Evolutionary conservation across 331 rosid genomes (phyloP), one percentile per base, ranked within the genome.

Genomic region (Malus hybrid): DNA sequence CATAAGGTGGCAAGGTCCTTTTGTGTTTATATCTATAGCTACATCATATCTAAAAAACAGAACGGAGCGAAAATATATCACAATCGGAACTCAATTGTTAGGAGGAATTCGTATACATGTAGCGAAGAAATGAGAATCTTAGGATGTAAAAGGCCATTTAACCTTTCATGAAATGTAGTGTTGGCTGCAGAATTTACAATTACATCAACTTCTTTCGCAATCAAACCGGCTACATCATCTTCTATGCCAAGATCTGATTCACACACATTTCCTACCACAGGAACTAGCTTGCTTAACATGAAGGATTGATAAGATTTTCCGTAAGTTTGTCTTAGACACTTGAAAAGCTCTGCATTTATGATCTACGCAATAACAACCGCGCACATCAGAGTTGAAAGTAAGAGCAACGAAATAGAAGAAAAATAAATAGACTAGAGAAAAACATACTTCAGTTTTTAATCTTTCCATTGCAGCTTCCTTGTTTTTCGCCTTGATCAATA

Each of bases 111-210:
- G 44, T 16, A 57, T 9, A 62, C 48, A 8, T 3, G 24, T 66
- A 62, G 42, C 0, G 16, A 15, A 34, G 36, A 65, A 6, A 50
- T 56, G 13, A 18, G 29, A 61, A 52, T 4, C 13, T 57, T 36
- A 0, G 16, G 52, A 32, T 18, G 34, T 34, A 32, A 28, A 74
- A 71, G 24, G 39, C 75, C 34, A 29, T 70, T 20, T 26, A 48
- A 94, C 98, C 99, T 92, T 85, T 93, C 98, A 82, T 91, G 90
- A 79, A 93, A 93, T 61, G 98, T 87, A 56, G 98, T 93, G 78
- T 89, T 93, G 57, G 98, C 98, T 10, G 98, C 97, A 73, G 98
- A 93, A 72, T 93, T 93, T 75, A 93, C 90, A 72, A 94, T 86
- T 9, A 94, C 89, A 75, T 92, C 97, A 58, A 92, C 96, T 68